A percentile compares a stretch with the other conserved stretches of the same genome.
phyloP scores from a whole-genome alignment of 2,329 filamentous ascomycete genomes.

The Ophiostoma australiae region DNA sequence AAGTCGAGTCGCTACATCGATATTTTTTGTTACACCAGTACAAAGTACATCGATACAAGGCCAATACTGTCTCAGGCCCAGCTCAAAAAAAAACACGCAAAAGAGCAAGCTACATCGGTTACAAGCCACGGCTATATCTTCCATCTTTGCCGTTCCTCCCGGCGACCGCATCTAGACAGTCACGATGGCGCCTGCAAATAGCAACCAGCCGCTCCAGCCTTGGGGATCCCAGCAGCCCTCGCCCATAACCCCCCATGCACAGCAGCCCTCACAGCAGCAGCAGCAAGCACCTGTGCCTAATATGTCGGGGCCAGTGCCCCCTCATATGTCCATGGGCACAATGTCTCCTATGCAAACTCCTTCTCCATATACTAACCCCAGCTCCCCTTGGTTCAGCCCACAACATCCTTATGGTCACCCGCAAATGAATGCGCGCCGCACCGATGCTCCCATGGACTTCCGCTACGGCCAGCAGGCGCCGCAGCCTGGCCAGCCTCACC shows the following conservation, averaged over 20 bases:
- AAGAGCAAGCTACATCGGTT: slow-evolving; percentile 9
- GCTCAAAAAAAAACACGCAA: not conserved
- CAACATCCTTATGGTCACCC: slow-evolving; percentile 40
- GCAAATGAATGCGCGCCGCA: slow-evolving; percentile 40
- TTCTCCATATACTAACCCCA: slow-evolving; percentile 35
- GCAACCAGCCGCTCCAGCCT: slow-evolving; percentile 30
- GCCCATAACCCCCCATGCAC: slow-evolving; percentile 12
- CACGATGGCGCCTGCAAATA: slow-evolving; percentile 29
- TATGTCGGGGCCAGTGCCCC: slow-evolving; percentile 9
- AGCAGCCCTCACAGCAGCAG: slow-evolving; percentile 29
- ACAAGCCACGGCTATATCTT: not conserved
- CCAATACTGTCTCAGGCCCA: not conserved
- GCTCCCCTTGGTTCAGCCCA: slow-evolving; percentile 38
- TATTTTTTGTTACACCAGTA: slow-evolving; percentile 6
- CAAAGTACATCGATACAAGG: not conserved
- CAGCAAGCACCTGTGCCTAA: slow-evolving; percentile 13
- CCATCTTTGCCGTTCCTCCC: too few relatives aligned
- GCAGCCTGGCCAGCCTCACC: slow-evolving; percentile 33
- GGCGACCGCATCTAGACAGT: not conserved
- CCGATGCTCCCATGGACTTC: slow-evolving; percentile 31
- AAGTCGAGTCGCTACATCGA: not conserved
- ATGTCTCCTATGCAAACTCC: slow-evolving; percentile 14
- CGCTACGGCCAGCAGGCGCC: slow-evolving; percentile 30
- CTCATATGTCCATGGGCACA: not conserved
- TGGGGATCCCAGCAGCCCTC: slow-evolving; percentile 27